Conservation (phyloP, 768 basidiomycete genomes). For the Xerocomus spinulosus region DNA sequence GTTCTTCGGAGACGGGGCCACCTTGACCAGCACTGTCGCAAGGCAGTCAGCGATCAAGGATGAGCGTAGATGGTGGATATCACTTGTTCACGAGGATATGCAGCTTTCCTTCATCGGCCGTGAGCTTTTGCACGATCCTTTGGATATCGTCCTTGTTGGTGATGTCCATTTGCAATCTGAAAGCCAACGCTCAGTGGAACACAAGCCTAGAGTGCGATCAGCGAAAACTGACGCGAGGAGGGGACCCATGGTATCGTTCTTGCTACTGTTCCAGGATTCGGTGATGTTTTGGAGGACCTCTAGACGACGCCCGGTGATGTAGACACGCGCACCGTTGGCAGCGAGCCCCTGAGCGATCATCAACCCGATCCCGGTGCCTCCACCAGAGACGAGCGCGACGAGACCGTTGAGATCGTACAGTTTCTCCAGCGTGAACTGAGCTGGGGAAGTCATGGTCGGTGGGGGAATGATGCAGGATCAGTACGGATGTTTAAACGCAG, state of each 20-base stretch:
- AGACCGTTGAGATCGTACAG: constrained; percentile 55
- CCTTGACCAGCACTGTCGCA: constrained; percentile 63
- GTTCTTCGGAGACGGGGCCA: constrained; percentile 59
- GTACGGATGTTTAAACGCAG: background rate
- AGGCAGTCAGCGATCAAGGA: constrained; percentile 1
- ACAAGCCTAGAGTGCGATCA: background rate
- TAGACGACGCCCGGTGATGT: constrained; percentile 67
- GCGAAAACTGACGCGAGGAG: constrained; percentile 52
- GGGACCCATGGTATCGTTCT: constrained; percentile 37
- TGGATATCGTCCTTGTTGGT: constrained; percentile 66
- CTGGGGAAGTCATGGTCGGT: constrained; percentile 21
- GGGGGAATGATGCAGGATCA: background rate
- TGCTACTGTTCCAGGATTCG: constrained; percentile 42
- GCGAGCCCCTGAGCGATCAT: constrained; percentile 74
- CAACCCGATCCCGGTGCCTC: constrained; percentile 51
- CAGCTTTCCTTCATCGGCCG: constrained; percentile 52
- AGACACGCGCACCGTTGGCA: constrained; percentile 74
- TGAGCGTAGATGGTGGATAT: background rate
- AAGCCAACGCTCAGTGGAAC: constrained; percentile 3
- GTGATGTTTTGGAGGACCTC: constrained; percentile 58
- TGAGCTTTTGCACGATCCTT: constrained; percentile 40
- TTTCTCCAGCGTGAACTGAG: constrained; percentile 21
- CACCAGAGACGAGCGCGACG: constrained; percentile 47
- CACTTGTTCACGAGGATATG: constrained; percentile 85
- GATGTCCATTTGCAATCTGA: constrained; percentile 61